Percentiles rank a stretch among this genome's conserved stretches.
phyloP scores from a whole-genome alignment of 192 early-diverging fungal genomes.

The Coemansia sp. region DNA sequence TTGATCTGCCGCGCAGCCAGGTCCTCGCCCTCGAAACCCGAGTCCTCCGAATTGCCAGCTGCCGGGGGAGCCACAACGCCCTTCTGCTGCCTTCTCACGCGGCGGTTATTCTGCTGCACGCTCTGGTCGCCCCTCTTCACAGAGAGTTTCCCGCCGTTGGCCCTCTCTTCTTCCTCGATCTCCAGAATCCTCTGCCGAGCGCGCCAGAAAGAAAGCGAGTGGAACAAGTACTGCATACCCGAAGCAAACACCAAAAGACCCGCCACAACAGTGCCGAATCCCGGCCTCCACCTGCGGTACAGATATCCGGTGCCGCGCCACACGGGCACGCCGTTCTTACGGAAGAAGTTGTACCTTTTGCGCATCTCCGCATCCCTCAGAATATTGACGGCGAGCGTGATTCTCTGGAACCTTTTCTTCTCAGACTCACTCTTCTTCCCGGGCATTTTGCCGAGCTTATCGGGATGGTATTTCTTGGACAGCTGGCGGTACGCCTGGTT shows the following conservation, averaged over 20 bases:
- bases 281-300: conserved; percentile 72
- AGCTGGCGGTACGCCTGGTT: conserved; percentile 67
- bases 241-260: conserved; percentile 58
- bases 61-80: background rate
- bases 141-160: conserved; percentile 15
- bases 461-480: conserved; percentile 69
- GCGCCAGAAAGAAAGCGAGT: conserved; percentile 59
- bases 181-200: conserved; percentile 59
- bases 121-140: conserved; percentile 6
- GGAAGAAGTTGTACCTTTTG: conserved; percentile 77
- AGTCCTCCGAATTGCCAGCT: conserved; percentile 30
- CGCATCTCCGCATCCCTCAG: conserved; percentile 62
- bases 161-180: conserved; percentile 23
- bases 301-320: conserved; percentile 79
- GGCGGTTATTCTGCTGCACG: conserved; percentile 12
- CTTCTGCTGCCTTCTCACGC: conserved; percentile 24
- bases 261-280: conserved; percentile 58
- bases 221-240: conserved; percentile 66
- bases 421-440: conserved; percentile 30
- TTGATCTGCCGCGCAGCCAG: conserved; percentile 31
- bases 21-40: conserved; percentile 40
- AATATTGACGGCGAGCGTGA: conserved; percentile 66
- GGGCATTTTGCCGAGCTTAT: conserved; percentile 62
- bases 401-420: conserved; percentile 62
- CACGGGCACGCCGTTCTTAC: conserved; percentile 76